Evolutionary conservation across 257 asterid genomes (phyloP), one percentile per base, ranked within the genome.

Genomic region (Solanum ahanhuiri): DNA sequence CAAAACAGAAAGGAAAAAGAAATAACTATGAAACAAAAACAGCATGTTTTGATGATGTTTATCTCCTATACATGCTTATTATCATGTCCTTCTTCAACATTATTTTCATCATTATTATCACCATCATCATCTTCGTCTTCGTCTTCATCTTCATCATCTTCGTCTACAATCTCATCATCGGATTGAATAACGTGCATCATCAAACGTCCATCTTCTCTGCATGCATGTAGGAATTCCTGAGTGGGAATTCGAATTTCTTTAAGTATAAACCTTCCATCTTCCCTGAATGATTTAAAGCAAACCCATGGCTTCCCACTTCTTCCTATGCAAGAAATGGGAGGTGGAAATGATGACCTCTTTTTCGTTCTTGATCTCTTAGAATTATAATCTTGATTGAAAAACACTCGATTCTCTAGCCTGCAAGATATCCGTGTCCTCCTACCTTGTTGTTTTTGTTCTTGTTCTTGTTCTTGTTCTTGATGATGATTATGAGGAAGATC

Each of bases 251-350:
- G 93, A 23, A 93, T 86, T 87, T 94, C 95, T 43, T 90, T 91
- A 14, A 96, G 98, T 83, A 95, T 91, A 81, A 96, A 92, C 85
- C 98, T 91, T 12, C 99, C 99, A 67, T 94, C 92, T 87, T 92
- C 88, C 75, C 96, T 90, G 28, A 83, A 89, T 6, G 98, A 92
- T 81, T 89, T 93, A 23, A 93, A 91, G 58, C 87, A 90, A 81
- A 94, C 96, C 92, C 93, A 93, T 1, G 98, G 98, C 90, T 91
- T 92, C 67, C 98, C 98, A 66, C 90, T 93, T 83, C 92, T 90
- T 7, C 99, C 98, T 76, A 96, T 93, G 82, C 94, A 89, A 63
- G 98, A 91, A 51, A 96, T 93, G 0, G 99, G 99, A 5, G 99
- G 99, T 6, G 98, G 99, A 86, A 93, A 89, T 31, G 88, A 48